phyloP scores from a whole-genome alignment of 805 yeast species.

The Ogataea paradorogensis region DNA sequence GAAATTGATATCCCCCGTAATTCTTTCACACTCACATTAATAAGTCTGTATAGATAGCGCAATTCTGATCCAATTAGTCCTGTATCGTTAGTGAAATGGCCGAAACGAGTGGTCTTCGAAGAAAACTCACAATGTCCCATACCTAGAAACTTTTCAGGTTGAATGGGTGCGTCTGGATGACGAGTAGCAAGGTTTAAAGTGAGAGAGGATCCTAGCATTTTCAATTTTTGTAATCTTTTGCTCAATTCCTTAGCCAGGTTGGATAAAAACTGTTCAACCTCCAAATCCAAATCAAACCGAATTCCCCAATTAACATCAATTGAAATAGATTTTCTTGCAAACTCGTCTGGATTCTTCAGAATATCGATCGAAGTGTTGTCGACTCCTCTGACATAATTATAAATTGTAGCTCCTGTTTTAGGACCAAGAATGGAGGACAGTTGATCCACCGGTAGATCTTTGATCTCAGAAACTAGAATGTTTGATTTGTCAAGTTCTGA shows the following conservation, averaged over 20 bases:
- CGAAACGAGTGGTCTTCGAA: slow-evolving; percentile 57
- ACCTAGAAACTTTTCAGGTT: slow-evolving; percentile 79
- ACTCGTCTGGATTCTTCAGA: slow-evolving; percentile 44
- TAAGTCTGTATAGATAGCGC: slow-evolving; percentile 50
- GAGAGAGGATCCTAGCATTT: slow-evolving; percentile 52
- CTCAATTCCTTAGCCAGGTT: slow-evolving; percentile 59
- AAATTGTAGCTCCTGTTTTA: slow-evolving; percentile 66
- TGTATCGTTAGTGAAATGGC: slow-evolving; percentile 55
- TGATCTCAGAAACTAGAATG: slow-evolving; percentile 40
- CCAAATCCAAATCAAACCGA: slow-evolving; percentile 56
- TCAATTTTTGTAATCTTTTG: slow-evolving; percentile 45
- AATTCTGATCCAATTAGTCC: slow-evolving; percentile 62
- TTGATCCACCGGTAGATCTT: slow-evolving; percentile 30
- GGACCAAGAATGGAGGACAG: slow-evolving; percentile 57
- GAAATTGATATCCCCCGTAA: slow-evolving; percentile 78
- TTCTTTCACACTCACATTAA: slow-evolving; percentile 56
- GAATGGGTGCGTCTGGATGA: slow-evolving; percentile 63
- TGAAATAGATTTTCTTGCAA: slow-evolving; percentile 72
- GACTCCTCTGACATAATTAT: slow-evolving; percentile 58
- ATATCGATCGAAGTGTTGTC: slow-evolving; percentile 62
- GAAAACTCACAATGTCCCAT: slow-evolving; percentile 74
- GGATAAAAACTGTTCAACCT: slow-evolving; percentile 63
- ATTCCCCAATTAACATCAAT: slow-evolving; percentile 93
- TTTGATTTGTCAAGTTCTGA: slow-evolving; percentile 29
- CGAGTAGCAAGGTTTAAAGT: slow-evolving; percentile 66